These are phyloP conservation scores for Sonneratia caseolaris DNA, from an alignment of 345 rosid genomes.

Conservation along the genomic window DNA sequence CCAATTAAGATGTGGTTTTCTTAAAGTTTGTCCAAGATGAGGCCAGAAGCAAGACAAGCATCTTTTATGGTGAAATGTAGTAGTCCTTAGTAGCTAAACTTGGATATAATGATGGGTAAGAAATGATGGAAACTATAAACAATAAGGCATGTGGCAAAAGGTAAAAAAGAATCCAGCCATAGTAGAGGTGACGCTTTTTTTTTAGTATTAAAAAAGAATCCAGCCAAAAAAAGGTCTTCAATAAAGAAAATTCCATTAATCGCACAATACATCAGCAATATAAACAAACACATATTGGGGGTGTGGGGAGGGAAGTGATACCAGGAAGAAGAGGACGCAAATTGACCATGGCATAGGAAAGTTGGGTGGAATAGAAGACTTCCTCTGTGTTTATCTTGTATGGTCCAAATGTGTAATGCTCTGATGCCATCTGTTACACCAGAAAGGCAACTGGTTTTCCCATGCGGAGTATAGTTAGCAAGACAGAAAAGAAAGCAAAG, in stretches of 20 bases:
- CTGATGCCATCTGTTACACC: constrained; percentile 3
- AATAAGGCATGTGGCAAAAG: not conserved
- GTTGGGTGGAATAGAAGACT: constrained; percentile 60
- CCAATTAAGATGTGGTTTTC: not conserved
- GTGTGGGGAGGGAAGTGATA: constrained; percentile 10
- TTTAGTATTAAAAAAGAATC: too few relatives aligned
- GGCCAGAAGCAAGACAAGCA: not conserved
- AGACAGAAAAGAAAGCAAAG: not conserved
- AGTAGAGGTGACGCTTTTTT: not conserved
- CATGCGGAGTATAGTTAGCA: not conserved
- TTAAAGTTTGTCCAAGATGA: not conserved
- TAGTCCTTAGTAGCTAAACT: not conserved
- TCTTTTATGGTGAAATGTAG: not conserved
- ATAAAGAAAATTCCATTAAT: too few relatives aligned
- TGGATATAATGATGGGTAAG: not conserved
- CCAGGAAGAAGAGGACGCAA: constrained; percentile 87
- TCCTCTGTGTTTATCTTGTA: constrained; percentile 59
- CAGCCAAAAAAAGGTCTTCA: too few relatives aligned
- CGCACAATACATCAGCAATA: not conserved
- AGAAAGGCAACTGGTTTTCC: not conserved
- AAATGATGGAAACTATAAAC: too few relatives aligned
- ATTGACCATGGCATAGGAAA: constrained; percentile 83
- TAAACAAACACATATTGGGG: not conserved
- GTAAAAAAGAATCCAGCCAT: not conserved
- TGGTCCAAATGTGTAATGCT: constrained; percentile 41